These are phyloP conservation scores for Tylopilus microsporus DNA, from an alignment of 1,284 basidiomycete genomes.

Conservation along the genomic window DNA sequence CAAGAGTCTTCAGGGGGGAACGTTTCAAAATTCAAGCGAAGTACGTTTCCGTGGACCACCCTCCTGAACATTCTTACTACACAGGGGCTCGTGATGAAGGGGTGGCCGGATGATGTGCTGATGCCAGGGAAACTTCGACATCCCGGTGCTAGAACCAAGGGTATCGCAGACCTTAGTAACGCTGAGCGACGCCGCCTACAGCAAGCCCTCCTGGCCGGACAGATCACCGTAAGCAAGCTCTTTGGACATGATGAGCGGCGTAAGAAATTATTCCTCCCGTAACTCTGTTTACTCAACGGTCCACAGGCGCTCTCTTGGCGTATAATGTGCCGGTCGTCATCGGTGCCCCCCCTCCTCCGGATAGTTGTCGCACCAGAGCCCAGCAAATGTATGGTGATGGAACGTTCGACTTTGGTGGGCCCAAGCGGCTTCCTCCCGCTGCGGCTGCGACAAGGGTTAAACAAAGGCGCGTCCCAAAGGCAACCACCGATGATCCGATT, in stretches of 20 bases:
- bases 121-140: slow-evolving; percentile 4
- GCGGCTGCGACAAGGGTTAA: background rate
- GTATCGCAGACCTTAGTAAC: slow-evolving; percentile 1
- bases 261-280: background rate
- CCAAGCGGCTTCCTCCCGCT: background rate
- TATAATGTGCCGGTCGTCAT: background rate
- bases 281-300: background rate
- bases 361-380: background rate
- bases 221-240: background rate
- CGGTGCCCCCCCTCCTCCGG: background rate
- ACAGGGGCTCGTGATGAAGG: slow-evolving; percentile 3
- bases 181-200: background rate
- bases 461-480: too few species aligned
- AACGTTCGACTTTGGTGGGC: background rate
- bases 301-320: background rate
- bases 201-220: background rate
- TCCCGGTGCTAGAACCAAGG: background rate
- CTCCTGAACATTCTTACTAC: background rate
- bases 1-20: slow-evolving; percentile 1
- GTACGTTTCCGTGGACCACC: slow-evolving; percentile 7
- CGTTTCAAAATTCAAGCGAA: background rate
- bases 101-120: background rate
- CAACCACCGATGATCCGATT: too few species aligned
- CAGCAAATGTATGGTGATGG: slow-evolving; percentile 6
- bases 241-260: background rate